Evolutionary conservation across 495 filamentous ascomycete genomes (phyloP).

Genomic region (Aspergillus funiculosus): DNA sequence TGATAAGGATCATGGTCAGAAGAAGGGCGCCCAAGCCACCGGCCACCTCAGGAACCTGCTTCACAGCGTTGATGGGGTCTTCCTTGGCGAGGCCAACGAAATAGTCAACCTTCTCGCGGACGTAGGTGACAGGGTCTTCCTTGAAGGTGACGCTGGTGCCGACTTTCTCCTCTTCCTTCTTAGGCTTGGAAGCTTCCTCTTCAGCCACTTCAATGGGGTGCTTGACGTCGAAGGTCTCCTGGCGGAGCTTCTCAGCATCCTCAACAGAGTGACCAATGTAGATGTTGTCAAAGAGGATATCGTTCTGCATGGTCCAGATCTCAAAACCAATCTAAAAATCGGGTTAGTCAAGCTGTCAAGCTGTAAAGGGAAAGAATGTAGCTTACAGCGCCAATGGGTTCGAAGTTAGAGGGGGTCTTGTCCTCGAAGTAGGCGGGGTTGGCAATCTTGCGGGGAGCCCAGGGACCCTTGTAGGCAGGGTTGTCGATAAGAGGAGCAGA

Average conservation of each 20-base stretch:
- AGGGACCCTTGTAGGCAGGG: slow-evolving; percentile 95
- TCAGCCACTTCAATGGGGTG: slow-evolving; percentile 73
- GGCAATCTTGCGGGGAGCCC: slow-evolving; percentile 91
- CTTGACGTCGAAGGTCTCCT: slow-evolving; percentile 94
- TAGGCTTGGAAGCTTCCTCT: slow-evolving; percentile 78
- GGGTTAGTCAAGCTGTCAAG: slow-evolving; percentile 8
- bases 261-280: slow-evolving; percentile 97
- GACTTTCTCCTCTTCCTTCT: slow-evolving; percentile 56
- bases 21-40: slow-evolving; percentile 66
- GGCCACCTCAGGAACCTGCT: slow-evolving; percentile 86
- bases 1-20: slow-evolving; percentile 60
- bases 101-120: slow-evolving; percentile 86
- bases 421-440: slow-evolving; percentile 98
- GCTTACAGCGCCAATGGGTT: slow-evolving; percentile 95
- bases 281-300: slow-evolving; percentile 99
- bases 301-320: slow-evolving; percentile 99
- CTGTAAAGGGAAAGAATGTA: background rate
- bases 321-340: slow-evolving; percentile 79
- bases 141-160: slow-evolving; percentile 81
- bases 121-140: slow-evolving; percentile 84
- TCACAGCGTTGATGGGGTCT: slow-evolving; percentile 84
- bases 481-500: slow-evolving; percentile 90
- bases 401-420: slow-evolving; percentile 92
- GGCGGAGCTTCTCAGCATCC: slow-evolving; percentile 84
- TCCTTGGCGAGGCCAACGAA: slow-evolving; percentile 81